Base-by-base conservation (phyloP, 169 alveolate genomes). In the Plasmodium relictum region DNA sequence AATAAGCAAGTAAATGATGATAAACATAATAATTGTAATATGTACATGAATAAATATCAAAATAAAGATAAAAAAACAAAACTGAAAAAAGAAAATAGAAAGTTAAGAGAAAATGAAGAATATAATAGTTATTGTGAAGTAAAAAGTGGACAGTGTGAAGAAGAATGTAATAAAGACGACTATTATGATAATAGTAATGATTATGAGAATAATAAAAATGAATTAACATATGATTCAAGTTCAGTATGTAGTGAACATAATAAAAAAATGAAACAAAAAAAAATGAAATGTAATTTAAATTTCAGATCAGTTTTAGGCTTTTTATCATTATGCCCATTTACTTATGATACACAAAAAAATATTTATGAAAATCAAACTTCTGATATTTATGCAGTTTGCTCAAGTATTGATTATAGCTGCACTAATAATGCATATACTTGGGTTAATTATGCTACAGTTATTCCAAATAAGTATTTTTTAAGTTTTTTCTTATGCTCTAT, bases 341-440 rank as follows among this genome's bases (percentile, higher is more conserved):
- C 16, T 20, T 74, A 59, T 48, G 73, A 74, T 24, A 14, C 18
- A 42, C 6, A 74, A 42, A 74, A 42, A 48, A 22, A 58, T 31
- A 74, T 42, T 10, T 74, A 74, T 66, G 50, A 8, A 59, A 74
- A 65, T 2, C 88, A 74, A 48, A 59, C 73, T 18, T 14, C 68
- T 16, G 65, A 74, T 20, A 42, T 59, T 2, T 74, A 31, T 74
- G 88, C 88, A 3, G 88, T 74, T n/a, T 74, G 88, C 31, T 16
- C 88, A 74, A 59, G 88, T 37, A 74, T 74, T 45, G 88, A 74
- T 41, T 74, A 74, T 31, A 74, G 73, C 22, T 59, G 63, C 48
- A 59, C 88, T 14, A 74, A 74, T 56, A 62, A 58, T 14, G 39
- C 88, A 9, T 59, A 59, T 50, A 74, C 88, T 16, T 74, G 88